Base-by-base conservation (phyloP, 441 rosid species). In the Rhodomyrtus psidioides region DNA sequence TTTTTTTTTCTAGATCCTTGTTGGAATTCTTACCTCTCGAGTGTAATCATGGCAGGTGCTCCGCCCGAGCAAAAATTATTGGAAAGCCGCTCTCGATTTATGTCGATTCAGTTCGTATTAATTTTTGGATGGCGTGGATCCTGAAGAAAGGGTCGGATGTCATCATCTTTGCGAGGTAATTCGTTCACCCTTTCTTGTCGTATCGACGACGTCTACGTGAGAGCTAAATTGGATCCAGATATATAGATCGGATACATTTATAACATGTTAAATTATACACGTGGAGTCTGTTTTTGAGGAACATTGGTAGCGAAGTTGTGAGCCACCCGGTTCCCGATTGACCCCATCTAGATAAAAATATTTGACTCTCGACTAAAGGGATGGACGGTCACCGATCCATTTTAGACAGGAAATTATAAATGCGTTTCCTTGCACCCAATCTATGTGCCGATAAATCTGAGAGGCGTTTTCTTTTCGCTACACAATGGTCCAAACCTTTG, bases 261-360 rank as follows among this genome's bases (percentile, higher is more conserved):
- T 5, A 10, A 15, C 7, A 21, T 55, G 26, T 55, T 21, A 21
- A 4, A 55, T 55, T 55, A 55, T 8, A 55, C 24, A 19, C 0
- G 57, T 8, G 26, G 24, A 21, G 57, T 55, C 6, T 21, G 4
- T 4, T 10, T 2, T 9, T 10, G 5, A 7, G 44, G 44, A 53
- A 19, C 5, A 9, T 6, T 5, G 23, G 3, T 5, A 12, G n/a
- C 19, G 34, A 19, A 15, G 26, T 34, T 1, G 4, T 12, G 13
- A 65, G 76, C 0, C 14, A 65, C 24, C 5, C 0, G 4, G 9
- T 65, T 24, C 27, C 1, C 2, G 24, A 3, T 0, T 6, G 9
- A 65, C 34, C 5, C 2, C 15, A 4, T 65, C n/a, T 34, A 65
- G 24, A 65, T 5, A 21, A 12, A 12, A 34, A 65, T 34, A 65